Base-by-base conservation (phyloP, 768 basidiomycete genomes). In the Sporobolomyces roseus region DNA sequence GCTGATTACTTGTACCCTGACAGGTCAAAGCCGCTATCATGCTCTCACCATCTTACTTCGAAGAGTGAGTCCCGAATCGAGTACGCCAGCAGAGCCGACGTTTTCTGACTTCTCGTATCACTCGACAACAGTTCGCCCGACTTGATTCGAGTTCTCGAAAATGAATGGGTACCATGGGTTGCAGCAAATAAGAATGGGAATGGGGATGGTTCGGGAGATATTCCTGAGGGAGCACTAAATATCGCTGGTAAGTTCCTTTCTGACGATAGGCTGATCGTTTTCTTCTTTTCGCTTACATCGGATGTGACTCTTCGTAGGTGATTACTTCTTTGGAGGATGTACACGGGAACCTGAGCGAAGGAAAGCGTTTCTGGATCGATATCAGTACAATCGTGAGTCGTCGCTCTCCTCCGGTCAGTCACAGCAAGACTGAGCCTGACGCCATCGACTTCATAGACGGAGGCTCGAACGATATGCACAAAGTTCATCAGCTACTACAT, bases 301-400 rank as follows among this genome's bases (percentile, higher is more conserved):
- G 21, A n/a, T n/a, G n/a, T 46, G 12, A 14, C 21, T 46, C 45
- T 46, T 46, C 45, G 45, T 23, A 60, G 58, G 43, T 19, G 35
- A 68, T 25, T 68, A 68, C 33, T 68, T 68, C 49, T 68, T 68
- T 61, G 30, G 36, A 13, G 30, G 32, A 1, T 23, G 30, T 5
- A 27, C 0, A 5, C 54, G 51, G 2, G 8, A 16, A 1, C 38
- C 48, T 1, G 66, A 68, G 19, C 61, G 54, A 7, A 35, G 52
- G 12, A 23, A 63, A 13, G 54, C 38, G 2, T 68, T 68, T 32
- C 14, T 63, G 1, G 32, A 46, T 9, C 53, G 55, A 27, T 68
- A 63, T n/a, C 66, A 68, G 33, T 50, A 52, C 19, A 50, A 51
- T 7, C 54, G 66, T 67, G 46, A 30, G 65, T 52, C 14, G 2